Base-by-base conservation (phyloP, 2,329 filamentous ascomycete genomes). In the Peltaster fructicola region DNA sequence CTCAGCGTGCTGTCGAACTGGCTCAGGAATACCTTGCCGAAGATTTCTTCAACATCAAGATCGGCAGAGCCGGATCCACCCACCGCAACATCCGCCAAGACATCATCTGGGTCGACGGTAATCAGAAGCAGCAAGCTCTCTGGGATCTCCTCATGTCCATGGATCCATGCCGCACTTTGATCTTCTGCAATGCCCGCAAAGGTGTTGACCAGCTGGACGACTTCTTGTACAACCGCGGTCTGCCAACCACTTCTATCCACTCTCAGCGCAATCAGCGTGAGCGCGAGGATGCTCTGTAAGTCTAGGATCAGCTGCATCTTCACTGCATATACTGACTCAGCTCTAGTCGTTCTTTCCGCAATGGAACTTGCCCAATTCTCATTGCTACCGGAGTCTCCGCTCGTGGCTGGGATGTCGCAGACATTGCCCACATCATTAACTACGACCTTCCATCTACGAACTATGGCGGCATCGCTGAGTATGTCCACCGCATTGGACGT, bases 401-500 rank as follows among this genome's bases (percentile, higher is more conserved):
- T 43, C 81, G 88, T 39, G 88, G 88, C 5, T 72, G 93, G 16
- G 84, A 95, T 39, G 74, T 93, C 17, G 68, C 68, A 30, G 81
- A 88, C 36, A 74, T 95, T 5, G 70, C 73, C 57, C 81, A 92
- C 35, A 77, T 98, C 31, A 74, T 98, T 62, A 95, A 98, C 54
- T 95, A 73, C 39, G 84, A 95, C 32, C 58, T 95, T 2, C 85
- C 85, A 0, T 70, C 62, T 4, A 53, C 61, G 20, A 58, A 69
- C 1, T 65, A 85, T 38, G 82, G 81, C n/a, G 85, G 84, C 2
- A 91, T 93, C 28, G 72, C 79, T 23, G 88, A 95, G 48, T 98
- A 95, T 40, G 72, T 77, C 14, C 88, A 98, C 45, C 80, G 88
- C 8, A 95, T 95, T 45, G 88, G 88, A 33, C 84, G 88, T 32